Base-by-base conservation (phyloP, 1,139 yeast genomes). In the Wickerhamomyces sp. region DNA sequence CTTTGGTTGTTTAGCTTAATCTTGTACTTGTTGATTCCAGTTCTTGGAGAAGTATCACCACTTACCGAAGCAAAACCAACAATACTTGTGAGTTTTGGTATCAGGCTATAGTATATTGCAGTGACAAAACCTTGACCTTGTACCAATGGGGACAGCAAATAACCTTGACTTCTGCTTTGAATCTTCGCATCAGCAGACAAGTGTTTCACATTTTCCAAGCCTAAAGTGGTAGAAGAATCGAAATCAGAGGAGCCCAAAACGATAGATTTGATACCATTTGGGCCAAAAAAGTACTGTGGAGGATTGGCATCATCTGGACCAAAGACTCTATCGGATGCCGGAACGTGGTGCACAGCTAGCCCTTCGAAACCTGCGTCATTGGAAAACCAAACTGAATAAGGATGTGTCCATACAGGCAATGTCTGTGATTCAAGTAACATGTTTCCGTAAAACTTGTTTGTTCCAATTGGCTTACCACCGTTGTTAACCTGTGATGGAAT, bases 391-490 rank as follows among this genome's bases (percentile, higher is more conserved):
- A 87, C 59, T 2, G 87, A 78, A 53, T 85, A 87, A 2, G 96
- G 96, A 50, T 81, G 88, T 2, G 94, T 75, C 80, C 85, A 86
- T 5, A 80, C 72, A 3, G 74, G 81, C 36, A 73, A 61, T 10
- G 72, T 70, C 52, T 84, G 91, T 27, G 63, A 61, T 2, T 70
- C 91, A 17, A 88, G 70, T 41, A 86, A 61, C 54, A 87, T 62
- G 58, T 88, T 88, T 9, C 85, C 81, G 55, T 83, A 87, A 58
- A 86, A 88, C 55, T 87, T 86, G 62, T 88, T 88, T 15, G 96
- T 87, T 44, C 77, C 76, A 31, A 78, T 68, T 6, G 94, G 86
- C 13, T 54, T 60, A 10, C 54, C 46, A n/a, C 47, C 42, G 26
- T 46, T 49, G 27, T 65, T 63, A 24, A 64, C 61, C n/a, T 46